phyloP scores from a whole-genome alignment of 2,329 filamentous ascomycete species.

The Hymenoscyphus linearis region DNA sequence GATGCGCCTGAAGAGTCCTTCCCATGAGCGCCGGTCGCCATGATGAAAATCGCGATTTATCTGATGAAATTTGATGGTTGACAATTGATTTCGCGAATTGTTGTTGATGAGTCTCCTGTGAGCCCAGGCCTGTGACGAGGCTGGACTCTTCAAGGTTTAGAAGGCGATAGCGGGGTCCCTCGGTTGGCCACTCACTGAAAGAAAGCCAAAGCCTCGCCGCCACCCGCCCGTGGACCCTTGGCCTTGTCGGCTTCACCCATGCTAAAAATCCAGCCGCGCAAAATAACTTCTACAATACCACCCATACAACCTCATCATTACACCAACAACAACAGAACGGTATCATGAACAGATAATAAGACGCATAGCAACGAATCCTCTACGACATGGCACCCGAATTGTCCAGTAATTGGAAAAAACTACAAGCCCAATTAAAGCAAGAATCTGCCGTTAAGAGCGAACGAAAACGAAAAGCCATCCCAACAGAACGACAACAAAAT shows the following conservation, averaged over 20 bases:
- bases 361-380: neutral
- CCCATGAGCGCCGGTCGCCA: slow-evolving; percentile 46
- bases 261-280: neutral
- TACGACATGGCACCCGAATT: slow-evolving; percentile 36
- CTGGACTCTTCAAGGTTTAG: neutral
- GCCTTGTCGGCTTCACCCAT: too few species aligned
- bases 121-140: neutral
- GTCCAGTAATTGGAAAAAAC: slow-evolving; percentile 73
- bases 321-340: slow-evolving; percentile 10
- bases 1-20: slow-evolving; percentile 52
- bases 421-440: slow-evolving; percentile 55
- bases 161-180: neutral
- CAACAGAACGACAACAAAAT: slow-evolving; percentile 27
- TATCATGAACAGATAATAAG: slow-evolving; percentile 6
- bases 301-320: neutral
- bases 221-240: neutral
- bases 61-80: neutral
- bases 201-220: slow-evolving; percentile 9
- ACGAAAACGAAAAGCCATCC: slow-evolving; percentile 33
- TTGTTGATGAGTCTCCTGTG: neutral
- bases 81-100: neutral
- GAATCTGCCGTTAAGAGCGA: slow-evolving; percentile 33
- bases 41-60: slow-evolving; percentile 37
- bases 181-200: neutral
- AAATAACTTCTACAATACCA: neutral